Base-by-base conservation (phyloP, 805 yeast genomes). In the Starmerella riodocensis region DNA sequence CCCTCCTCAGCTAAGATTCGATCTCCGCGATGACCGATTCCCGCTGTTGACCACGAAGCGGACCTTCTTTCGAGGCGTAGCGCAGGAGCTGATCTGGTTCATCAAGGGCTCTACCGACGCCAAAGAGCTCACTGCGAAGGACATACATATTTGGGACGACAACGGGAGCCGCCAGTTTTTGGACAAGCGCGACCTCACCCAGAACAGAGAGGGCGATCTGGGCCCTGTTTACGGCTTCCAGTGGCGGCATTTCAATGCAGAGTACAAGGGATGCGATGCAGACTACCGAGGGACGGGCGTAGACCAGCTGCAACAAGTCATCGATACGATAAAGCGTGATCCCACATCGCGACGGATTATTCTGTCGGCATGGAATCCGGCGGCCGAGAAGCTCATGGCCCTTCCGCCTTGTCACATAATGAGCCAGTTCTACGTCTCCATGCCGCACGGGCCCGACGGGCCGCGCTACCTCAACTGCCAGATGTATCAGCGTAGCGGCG, bases 171-270 rank as follows among this genome's bases (percentile, higher is more conserved):
- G 96, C 45, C 94, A 84, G 59, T 91, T 74, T 57, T 65, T 91
- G 39, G 96, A 91, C 57, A 69, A 73, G 4, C 62, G 85, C 27
- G 98, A 97, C 1, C 69, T 91, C 33, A 69, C 69, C 0, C 67
- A 80, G 43, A 75, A 94, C 56, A 67, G 85, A 43, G 95, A 75
- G 52, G 97, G 97, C 40, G 99, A 91, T 61, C 61, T 91, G 51
- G 99, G 99, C 1, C 98, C 99, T 1, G 96, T 91, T 2, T 91
- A 91, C 58, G 99, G 99, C 0, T 91, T 91, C 63, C 99, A 91
- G 61, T 91, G 99, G 99, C 75, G 99, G 53, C 98, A 91, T 61
- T 91, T 91, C 59, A 98, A 98, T 32, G 98, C 99, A 4, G 75
- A 81, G 49, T 91, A 91, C 58, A 66, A 55, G 24, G 85, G 84